Conservation (phyloP, 1,284 basidiomycete genomes). For the Blastosporella zonata region DNA sequence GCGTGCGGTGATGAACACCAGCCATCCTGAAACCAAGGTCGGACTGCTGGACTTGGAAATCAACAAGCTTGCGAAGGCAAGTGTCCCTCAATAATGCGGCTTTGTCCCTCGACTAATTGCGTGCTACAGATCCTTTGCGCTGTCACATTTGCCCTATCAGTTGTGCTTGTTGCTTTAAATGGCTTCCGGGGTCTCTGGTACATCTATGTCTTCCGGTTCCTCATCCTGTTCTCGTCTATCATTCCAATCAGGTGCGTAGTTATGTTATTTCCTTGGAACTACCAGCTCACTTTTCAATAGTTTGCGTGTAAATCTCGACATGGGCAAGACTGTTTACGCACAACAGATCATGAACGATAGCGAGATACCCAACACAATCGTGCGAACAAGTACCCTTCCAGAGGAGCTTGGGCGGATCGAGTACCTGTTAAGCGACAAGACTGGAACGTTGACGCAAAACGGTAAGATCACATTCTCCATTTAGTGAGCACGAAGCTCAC, state of each 20-base stretch:
- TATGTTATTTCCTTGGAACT: not conserved
- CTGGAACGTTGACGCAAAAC: conserved; percentile 96
- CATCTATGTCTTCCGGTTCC: conserved; percentile 94
- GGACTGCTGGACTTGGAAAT: conserved; percentile 94
- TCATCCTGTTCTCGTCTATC: conserved; percentile 98
- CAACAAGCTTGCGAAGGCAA: conserved; percentile 91
- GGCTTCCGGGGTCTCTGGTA: conserved; percentile 97
- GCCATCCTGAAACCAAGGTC: conserved; percentile 93
- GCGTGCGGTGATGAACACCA: conserved; percentile 98
- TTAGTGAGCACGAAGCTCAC: conserved; percentile 1
- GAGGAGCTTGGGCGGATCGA: conserved; percentile 97
- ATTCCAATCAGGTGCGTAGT: conserved; percentile 90
- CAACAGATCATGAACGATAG: conserved; percentile 91
- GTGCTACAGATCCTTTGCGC: conserved; percentile 80
- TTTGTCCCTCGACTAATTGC: not conserved
- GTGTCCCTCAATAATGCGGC: not conserved
- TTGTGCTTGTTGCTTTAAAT: conserved; percentile 92
- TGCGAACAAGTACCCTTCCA: conserved; percentile 93
- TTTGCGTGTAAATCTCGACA: conserved; percentile 96
- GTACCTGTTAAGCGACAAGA: conserved; percentile 96
- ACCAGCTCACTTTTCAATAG: conserved; percentile 37
- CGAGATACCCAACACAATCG: conserved; percentile 95
- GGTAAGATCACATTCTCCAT: conserved; percentile 47
- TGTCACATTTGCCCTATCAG: conserved; percentile 89
- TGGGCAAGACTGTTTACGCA: conserved; percentile 99